Evolutionary conservation across 495 filamentous ascomycete species (phyloP).

Genomic region (Neurospora sp.): DNA sequence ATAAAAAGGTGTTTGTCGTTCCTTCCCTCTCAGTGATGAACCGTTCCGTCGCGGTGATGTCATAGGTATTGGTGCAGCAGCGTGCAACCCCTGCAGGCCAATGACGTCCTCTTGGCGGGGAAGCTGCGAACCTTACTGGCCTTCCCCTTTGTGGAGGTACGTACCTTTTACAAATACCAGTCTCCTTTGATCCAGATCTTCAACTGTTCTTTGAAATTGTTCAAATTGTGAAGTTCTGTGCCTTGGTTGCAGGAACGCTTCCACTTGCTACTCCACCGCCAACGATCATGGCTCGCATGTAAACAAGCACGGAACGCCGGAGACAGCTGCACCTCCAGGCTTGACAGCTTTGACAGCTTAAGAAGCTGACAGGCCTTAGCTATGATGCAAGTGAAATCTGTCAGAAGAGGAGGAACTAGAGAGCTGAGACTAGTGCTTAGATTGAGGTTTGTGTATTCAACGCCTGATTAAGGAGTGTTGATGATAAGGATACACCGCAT

Average conservation of each 20-base stretch:
- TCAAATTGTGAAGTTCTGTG: not conserved
- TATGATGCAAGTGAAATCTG: not conserved
- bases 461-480: not conserved
- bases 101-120: slow-evolving; percentile 6
- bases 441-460: not conserved
- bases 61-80: slow-evolving; percentile 9
- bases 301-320: not conserved
- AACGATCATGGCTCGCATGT: not conserved
- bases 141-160: not conserved
- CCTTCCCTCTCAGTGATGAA: not conserved
- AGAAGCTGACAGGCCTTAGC: not conserved
- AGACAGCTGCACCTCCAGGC: not conserved
- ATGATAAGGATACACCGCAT: too few species aligned
- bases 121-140: not conserved
- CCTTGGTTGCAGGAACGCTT: not conserved
- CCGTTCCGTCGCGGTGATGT: slow-evolving; percentile 18
- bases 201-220: not conserved
- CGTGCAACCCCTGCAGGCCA: not conserved
- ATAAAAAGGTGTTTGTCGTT: not conserved
- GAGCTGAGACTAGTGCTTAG: not conserved
- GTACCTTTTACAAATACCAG: not conserved
- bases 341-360: not conserved
- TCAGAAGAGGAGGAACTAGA: not conserved
- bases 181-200: not conserved
- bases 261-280: not conserved